A percentile compares a stretch with the other conserved stretches of the same genome.
Conservation (phyloP, 176 grass and related monocot genomes). For the Canna indica region DNA sequence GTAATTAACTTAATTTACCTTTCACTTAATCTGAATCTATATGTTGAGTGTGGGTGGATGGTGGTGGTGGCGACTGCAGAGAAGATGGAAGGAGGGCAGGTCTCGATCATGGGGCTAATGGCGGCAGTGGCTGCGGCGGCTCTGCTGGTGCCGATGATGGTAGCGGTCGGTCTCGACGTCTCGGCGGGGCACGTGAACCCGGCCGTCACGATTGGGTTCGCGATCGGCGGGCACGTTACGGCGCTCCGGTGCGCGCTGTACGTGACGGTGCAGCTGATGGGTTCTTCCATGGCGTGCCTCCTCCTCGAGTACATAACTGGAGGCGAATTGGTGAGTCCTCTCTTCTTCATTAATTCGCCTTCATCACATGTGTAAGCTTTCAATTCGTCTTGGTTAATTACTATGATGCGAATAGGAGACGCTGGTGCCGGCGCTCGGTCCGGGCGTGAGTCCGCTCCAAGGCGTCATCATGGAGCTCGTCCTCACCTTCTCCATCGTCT, state of each 20-base stretch:
- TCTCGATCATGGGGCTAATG: slow-evolving; percentile 52
- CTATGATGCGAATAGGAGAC: slow-evolving; percentile 5
- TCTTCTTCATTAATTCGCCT: not conserved
- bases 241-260: slow-evolving; percentile 55
- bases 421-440: slow-evolving; percentile 49
- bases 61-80: slow-evolving; percentile 15
- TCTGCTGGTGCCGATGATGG: slow-evolving; percentile 52
- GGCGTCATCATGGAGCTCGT: slow-evolving; percentile 56
- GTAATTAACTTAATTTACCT: slow-evolving; percentile 16
- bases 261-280: slow-evolving; percentile 43
- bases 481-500: slow-evolving; percentile 83
- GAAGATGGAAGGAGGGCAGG: slow-evolving; percentile 34
- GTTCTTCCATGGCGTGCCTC: slow-evolving; percentile 47
- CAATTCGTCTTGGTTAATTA: too few species aligned
- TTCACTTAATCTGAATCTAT: not conserved
- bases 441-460: slow-evolving; percentile 31
- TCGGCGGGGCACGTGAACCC: slow-evolving; percentile 77
- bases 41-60: not conserved
- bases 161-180: slow-evolving; percentile 62
- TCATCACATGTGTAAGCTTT: not conserved
- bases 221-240: slow-evolving; percentile 48
- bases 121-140: slow-evolving; percentile 49
- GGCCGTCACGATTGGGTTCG: slow-evolving; percentile 67
- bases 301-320: slow-evolving; percentile 53
- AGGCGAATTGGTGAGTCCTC: slow-evolving; percentile 6